Evolutionary conservation across 1,139 yeast genomes (phyloP), one percentile per base, ranked within the genome.

Genomic region (Suhomyces atakaporum): DNA sequence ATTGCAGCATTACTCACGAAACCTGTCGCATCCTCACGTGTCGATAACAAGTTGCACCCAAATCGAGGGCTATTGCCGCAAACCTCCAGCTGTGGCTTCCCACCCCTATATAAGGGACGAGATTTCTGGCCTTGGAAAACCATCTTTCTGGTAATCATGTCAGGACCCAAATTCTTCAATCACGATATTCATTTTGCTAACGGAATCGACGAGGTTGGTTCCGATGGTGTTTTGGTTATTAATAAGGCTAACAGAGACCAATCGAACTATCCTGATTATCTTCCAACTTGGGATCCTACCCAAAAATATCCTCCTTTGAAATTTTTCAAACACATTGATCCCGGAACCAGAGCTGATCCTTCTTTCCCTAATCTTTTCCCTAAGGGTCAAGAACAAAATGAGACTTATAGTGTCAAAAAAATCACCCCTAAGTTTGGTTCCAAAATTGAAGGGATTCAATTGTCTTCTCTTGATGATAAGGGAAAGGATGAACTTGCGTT

Each of bases 381-480:
- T 7, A 21, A 38, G 27, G 42, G 40, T 8, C 32, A 12, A 5
- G 29, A 21, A 12, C 14, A 35, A 15, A 42, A 33, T 8, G 46
- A 34, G 1, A 56, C 43, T 30, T 61, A 58, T n/a, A 62, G 58
- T 25, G 48, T 58, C 18, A 68, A 64, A 48, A 59, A 59, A 25
- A 52, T 80, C 43, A 73, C 84, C 5, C 90, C 89, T 32, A 80
- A 78, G 55, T 63, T 84, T 38, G 90, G 90, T 11, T 68, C 83
- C 16, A 86, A 78, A 54, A 63, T 83, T 25, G 38, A 43, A 5
- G 63, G 58, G 1, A 39, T 60, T 9, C 66, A 62, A 37, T 51
- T 62, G 37, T 58, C 64, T 7, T 43, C 45, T 22, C 55, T 62
- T 40, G 46, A 47, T 23, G 56, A 57, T 35, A 53, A 39, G 6